Evolutionary conservation across 352 stramenopile genomes (phyloP), one percentile per base, ranked within the genome.

Genomic region (Phytophthora podocarpi): DNA sequence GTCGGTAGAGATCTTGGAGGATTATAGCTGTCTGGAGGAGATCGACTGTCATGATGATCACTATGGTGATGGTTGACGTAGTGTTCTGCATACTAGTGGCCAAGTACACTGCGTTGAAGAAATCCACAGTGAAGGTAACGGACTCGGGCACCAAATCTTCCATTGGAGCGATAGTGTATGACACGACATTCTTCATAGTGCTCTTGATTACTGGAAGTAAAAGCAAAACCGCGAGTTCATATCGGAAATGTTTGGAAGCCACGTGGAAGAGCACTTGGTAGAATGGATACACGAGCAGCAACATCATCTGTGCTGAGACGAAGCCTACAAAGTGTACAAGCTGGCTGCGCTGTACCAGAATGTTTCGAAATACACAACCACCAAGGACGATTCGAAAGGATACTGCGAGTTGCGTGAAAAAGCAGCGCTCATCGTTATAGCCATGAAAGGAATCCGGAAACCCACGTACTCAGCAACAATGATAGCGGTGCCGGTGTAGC

Each of bases 401-500:
- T 1, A 11, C 28, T 28, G 11, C 37, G 9, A 59, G 15, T 20
- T 60, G 20, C 0, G 20, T 1, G 11, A 59, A 20, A 41, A 43
- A 66, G 27, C 0, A 7, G n/a, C 6, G 6, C 32, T 42, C 48
- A 54, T 54, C 11, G 37, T 20, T 9, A 54, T 48, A 5, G 41
- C 59, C 49, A 59, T 53, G 32, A 69, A 68, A 0, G 64, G 64
- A 12, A 68, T 68, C 8, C 57, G 64, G 13, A 68, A 72, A 0
- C 28, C 23, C 18, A 64, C 16, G 0, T 42, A 15, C 2, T 21
- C 46, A 7, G 50, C 58, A 11, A 67, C 4, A 5, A 27, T 10
- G 3, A 62, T n/a, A 32, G n/a, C 31, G 2, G 30, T 11, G 9
- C 13, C 30, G 11, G 32, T 21, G 27, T 63, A 58, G n/a, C n/a